Evolutionary conservation across 768 basidiomycete species (phyloP), one percentile per base, ranked within the genome.

Genomic region (Podaxis mareebaensis): DNA sequence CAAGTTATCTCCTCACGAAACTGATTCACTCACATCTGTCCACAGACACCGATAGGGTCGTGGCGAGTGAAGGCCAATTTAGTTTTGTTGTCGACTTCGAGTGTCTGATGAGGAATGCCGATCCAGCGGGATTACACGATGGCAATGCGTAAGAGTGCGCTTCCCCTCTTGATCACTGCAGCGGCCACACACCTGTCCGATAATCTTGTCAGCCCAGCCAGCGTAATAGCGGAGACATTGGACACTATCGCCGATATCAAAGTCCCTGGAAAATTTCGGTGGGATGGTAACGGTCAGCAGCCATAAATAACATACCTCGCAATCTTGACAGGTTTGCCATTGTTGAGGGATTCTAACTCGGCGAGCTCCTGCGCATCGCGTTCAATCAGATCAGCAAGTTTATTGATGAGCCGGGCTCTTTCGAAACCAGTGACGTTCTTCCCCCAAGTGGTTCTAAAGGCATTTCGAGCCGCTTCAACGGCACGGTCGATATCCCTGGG

Each of bases 141-240:
- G 12, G 17, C 17, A 7, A 8, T 13, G 52, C 24, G 4, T 33
- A 17, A 46, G n/a, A 20, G 30, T 6, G 7, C 40, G 20, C 44
- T 26, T 11, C 20, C 8, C 8, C 30, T 33, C 36, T 20, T 49
- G 17, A 30, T 22, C 22, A 10, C 7, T 15, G 38, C 15, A 12
- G 39, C 44, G 30, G 30, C 24, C 20, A 12, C 76, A 67, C 66
- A 89, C 90, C 85, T 96, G 87, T 22, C 97, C 96, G 26, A 82
- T 77, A 56, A 97, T 89, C 78, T 98, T 99, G 79, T 98, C 96
- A 8, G 93, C 93, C 91, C 92, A 96, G 24, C 96, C 96, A 42
- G 94, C 96, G 72, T 95, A 97, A 77, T 98, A 97, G 55, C 93
- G 83, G 57, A 94, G 76, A 70, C 91, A 93, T 67, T 86, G 86